Evolutionary conservation across 179 eudicot genomes (phyloP), one percentile per base, ranked within the genome.

Genomic region (Silene vulgaris): DNA sequence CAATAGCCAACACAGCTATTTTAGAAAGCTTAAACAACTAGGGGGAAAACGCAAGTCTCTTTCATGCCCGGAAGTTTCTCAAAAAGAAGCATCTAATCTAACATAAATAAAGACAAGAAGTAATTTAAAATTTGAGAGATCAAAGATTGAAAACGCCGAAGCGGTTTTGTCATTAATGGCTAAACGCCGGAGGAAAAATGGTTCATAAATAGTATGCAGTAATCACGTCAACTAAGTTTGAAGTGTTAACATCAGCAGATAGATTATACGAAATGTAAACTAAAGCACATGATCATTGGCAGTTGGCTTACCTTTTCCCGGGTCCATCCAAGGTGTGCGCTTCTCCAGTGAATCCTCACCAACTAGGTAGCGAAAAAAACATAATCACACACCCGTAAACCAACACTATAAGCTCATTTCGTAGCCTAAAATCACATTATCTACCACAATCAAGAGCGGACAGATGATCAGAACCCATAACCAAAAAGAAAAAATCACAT

Each of bases 241-340:
- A 35, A 69, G 13, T 9, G 30, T n/a, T 8, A 60, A 29, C 21
- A 8, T 40, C 54, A 37, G 52, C 48, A 67, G 48, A 30, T 75
- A 37, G 14, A 48, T 17, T n/a, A 69, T 14, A 9, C 4, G 12
- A 50, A 50, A 56, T 54, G 20, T 9, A 65, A 61, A 48, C 67
- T 30, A 73, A 13, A 20, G 14, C 3, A 8, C 1, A 62, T 52
- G 45, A 17, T 57, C 57, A 37, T 32, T 23, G 26, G 26, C 26
- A 23, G 26, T 23, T 23, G 64, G 50, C 86, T 80, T 79, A 93
- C 98, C 85, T 93, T 93, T 83, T 93, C 97, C 75, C 95, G 98
- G 63, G 92, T 93, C 98, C 98, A 93, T 20, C 97, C 90, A 83
- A 86, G 84, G 62, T 83, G 94, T 66, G 89, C 69, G 80, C 82